Percentiles rank a stretch among this genome's conserved stretches.
phyloP scores from a whole-genome alignment of 2,329 filamentous ascomycete genomes.

The Penicillium polonicum region DNA sequence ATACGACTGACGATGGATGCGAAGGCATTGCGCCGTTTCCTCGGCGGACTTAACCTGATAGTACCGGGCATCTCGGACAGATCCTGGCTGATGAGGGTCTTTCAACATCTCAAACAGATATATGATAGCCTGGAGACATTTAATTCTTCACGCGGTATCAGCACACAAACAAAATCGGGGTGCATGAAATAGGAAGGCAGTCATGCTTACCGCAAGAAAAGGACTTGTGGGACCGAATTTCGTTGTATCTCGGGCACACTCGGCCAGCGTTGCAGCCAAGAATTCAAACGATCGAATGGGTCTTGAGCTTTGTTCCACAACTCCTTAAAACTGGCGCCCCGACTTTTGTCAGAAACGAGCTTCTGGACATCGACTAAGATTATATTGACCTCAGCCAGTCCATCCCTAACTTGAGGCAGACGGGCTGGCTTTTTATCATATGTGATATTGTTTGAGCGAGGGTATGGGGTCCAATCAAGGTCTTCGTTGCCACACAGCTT shows the following conservation, averaged over 20 bases:
- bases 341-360: conserved; percentile 23
- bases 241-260: conserved; percentile 16
- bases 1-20: conserved; percentile 29
- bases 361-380: conserved; percentile 27
- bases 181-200: background rate
- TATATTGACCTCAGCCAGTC: conserved; percentile 23
- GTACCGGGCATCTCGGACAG: conserved; percentile 12
- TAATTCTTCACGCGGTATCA: conserved; percentile 26
- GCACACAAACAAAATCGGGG: background rate
- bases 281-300: conserved; percentile 23
- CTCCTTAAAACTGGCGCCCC: conserved; percentile 10
- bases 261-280: conserved; percentile 26
- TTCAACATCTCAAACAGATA: conserved; percentile 27
- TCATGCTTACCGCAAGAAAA: conserved; percentile 31
- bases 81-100: conserved; percentile 17
- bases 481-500: conserved; percentile 17
- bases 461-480: conserved; percentile 35
- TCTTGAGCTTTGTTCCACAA: conserved; percentile 20
- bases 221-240: conserved; percentile 27
- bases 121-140: conserved; percentile 29
- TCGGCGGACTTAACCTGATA: conserved; percentile 23
- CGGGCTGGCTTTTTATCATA: conserved; percentile 27
- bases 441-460: conserved; percentile 30
- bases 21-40: conserved; percentile 30
- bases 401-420: conserved; percentile 27